Percentiles rank a stretch among this genome's conserved stretches.
Evolutionary conservation across 1,284 basidiomycete genomes (phyloP).

Genomic region (Trichosporon ovoides): DNA sequence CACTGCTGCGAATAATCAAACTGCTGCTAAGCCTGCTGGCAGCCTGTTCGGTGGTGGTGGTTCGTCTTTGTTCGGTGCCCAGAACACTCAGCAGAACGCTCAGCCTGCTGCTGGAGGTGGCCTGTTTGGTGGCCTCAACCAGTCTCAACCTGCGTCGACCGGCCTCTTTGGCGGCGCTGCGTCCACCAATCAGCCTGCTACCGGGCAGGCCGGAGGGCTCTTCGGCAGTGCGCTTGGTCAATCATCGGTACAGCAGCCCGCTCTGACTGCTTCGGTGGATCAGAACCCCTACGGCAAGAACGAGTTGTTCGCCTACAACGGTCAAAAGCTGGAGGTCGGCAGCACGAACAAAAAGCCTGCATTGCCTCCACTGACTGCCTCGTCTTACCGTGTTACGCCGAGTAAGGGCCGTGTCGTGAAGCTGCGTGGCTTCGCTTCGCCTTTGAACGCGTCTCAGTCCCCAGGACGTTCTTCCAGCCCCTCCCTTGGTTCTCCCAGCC

Average conservation of each 20-base stretch:
- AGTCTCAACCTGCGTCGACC: constrained; percentile 20
- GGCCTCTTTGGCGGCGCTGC: constrained; percentile 30
- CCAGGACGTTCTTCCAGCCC: constrained; percentile 31
- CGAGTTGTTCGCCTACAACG: constrained; percentile 52
- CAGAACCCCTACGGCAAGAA: constrained; percentile 82
- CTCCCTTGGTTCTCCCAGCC: constrained; percentile 30
- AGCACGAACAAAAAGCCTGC: constrained; percentile 50
- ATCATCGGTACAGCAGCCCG: constrained; percentile 35
- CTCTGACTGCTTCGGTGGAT: constrained; percentile 77
- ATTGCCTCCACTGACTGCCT: constrained; percentile 47
- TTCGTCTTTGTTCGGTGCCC: constrained; percentile 52
- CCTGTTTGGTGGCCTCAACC: constrained; percentile 18
- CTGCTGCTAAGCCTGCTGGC: constrained; percentile 13
- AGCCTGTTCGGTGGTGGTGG: constrained; percentile 25
- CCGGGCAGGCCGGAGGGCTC: constrained; percentile 28
- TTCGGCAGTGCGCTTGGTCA: constrained; percentile 35
- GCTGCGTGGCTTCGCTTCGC: constrained; percentile 52
- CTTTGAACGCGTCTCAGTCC: constrained; percentile 31
- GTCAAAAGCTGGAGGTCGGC: constrained; percentile 42
- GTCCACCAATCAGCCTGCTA: constrained; percentile 17
- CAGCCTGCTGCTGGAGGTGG: constrained; percentile 11
- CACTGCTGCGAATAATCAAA: neutral
- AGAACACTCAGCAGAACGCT: constrained; percentile 33
- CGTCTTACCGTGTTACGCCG: constrained; percentile 48
- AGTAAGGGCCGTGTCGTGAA: constrained; percentile 49